Conservation (phyloP, 73 alveolate genomes). For the Stentor coeruleus region DNA sequence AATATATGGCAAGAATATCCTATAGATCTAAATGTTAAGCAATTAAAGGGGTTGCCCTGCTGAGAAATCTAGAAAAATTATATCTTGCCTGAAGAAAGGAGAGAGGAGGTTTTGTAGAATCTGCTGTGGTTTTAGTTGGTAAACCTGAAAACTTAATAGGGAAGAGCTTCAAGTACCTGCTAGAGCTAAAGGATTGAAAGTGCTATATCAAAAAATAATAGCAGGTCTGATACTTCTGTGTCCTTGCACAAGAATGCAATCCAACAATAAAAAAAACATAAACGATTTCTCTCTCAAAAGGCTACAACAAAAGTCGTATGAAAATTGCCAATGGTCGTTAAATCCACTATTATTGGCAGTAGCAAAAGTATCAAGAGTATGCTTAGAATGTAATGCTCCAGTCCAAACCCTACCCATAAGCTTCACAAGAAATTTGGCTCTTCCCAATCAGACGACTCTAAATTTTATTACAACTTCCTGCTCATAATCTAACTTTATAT, state of each 20-base stretch:
- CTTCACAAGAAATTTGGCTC: neutral
- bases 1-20: conserved; percentile 4
- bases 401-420: neutral
- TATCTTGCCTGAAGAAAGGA: neutral
- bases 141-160: neutral
- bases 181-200: neutral
- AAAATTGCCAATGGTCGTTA: neutral
- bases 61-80: neutral
- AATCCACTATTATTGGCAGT: neutral
- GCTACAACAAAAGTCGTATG: neutral
- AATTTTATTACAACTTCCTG: neutral
- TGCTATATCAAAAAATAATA: neutral
- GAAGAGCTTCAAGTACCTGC: neutral
- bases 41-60: neutral
- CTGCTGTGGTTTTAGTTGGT: neutral
- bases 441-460: conserved; percentile 9
- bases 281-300: neutral
- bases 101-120: conserved; percentile 6
- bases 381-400: conserved; percentile 4
- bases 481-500: no score
- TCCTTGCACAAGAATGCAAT: neutral
- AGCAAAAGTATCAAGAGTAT: neutral
- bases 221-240: conserved; percentile 2
- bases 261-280: neutral
- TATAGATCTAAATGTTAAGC: neutral